Evolutionary conservation across 164 flowering plant genomes (phyloP), one percentile per base, ranked within the genome.

Genomic region (Pachysandra terminalis): DNA sequence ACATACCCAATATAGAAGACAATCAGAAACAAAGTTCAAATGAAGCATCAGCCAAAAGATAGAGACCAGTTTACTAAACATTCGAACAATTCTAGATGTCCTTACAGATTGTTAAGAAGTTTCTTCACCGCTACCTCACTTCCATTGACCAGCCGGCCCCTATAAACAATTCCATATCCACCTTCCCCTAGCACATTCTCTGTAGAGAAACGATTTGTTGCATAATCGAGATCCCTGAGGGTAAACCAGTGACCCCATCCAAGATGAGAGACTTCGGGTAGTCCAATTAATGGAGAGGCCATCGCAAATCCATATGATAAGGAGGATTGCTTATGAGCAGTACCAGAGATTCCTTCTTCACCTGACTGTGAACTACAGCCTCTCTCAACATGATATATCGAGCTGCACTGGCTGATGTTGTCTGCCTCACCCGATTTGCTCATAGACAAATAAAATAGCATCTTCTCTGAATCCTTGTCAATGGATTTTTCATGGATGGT

Each of bases 171-270:
- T 14, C 98, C 98, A 82, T 92, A 92, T 57, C 98, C 98, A 76
- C 98, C 98, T 74, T 92, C 98, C 40, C 98, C 98, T 72, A 92
- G 76, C 45, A 88, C 74, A 82, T 90, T 84, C 35, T 84, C 89
- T 19, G 81, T 52, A 0, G 95, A 77, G 70, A 92, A 90, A 27
- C 86, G 86, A 60, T 78, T 80, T 1, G 98, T 92, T 3, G 91
- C 92, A 45, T 73, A 68, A 35, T 90, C 81, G 59, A 92, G 94
- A 73, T 92, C 96, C 70, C 98, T 79, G 24, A 92, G 87, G 16
- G 98, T 92, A 75, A 92, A 92, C 96, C 98, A 92, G 67, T 90
- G 98, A 26, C 98, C 98, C 98, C 98, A 92, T 6, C 96, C 98
- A 77, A 92, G 94, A 77, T 88, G 96, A 8, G 97, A 90, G 32